Evolutionary conservation across 1,139 yeast genomes (phyloP).

Genomic region (Scheffersomyces lignicola): DNA sequence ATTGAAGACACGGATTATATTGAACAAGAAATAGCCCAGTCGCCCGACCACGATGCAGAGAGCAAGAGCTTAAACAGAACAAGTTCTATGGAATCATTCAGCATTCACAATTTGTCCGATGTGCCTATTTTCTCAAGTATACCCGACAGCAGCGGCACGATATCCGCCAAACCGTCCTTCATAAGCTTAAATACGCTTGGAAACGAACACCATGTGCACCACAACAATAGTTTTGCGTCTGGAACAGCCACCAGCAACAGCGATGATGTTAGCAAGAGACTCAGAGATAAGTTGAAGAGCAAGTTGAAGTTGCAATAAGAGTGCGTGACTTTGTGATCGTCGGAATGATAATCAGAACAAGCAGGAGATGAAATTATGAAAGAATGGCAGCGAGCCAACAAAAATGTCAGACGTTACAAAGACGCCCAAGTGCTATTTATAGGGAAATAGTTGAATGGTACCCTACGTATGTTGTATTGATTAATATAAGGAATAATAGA

Average conservation of each 20-base stretch:
- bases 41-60: too few species aligned
- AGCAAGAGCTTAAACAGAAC: neutral
- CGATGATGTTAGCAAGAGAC: neutral
- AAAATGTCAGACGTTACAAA: too few species aligned
- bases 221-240: constrained; percentile 1
- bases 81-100: constrained; percentile 1
- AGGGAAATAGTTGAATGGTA: too few species aligned
- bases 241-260: too few species aligned
- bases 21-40: too few species aligned
- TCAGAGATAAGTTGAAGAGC: neutral
- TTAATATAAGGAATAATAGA: too few species aligned
- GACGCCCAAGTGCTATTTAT: too few species aligned
- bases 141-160: neutral
- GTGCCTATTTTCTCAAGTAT: constrained; percentile 1
- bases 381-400: too few species aligned
- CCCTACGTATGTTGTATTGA: too few species aligned
- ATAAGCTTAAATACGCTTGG: neutral
- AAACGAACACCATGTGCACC: neutral
- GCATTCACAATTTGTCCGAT: constrained; percentile 1
- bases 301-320: neutral
- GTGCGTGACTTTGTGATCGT: neutral
- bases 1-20: constrained; percentile 8
- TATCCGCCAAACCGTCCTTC: neutral
- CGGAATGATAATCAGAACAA: neutral
- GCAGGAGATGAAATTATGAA: too few species aligned